These are phyloP conservation scores for Allium fistulosum DNA, from an alignment of 106 monocot genomes.

Conservation along the genomic window DNA sequence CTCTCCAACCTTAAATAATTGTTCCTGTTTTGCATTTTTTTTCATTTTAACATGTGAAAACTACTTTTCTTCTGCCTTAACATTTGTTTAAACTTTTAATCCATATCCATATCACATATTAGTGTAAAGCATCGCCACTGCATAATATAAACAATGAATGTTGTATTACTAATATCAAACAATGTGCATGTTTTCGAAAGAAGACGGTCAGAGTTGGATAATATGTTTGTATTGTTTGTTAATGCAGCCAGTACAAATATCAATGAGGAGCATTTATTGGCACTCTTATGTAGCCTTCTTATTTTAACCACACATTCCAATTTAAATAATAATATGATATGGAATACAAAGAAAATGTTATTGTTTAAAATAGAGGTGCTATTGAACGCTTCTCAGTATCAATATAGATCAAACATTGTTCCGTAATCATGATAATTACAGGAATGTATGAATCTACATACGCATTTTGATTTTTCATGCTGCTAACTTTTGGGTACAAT, in stretches of 20 bases:
- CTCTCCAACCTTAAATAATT: background rate
- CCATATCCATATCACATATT: background rate
- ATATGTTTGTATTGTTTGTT: background rate
- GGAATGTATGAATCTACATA: background rate
- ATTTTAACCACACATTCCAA: background rate
- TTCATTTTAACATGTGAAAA: background rate
- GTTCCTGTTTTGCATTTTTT: background rate
- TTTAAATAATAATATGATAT: background rate
- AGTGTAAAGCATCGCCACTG: background rate
- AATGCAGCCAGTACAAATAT: background rate
- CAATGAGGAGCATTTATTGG: background rate
- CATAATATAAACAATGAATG: background rate
- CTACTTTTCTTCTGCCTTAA: background rate
- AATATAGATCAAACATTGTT: background rate
- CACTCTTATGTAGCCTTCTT: background rate
- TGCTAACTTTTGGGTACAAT: background rate
- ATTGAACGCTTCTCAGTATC: background rate
- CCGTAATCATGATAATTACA: background rate
- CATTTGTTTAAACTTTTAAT: background rate
- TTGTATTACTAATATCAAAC: background rate
- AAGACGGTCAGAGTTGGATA: background rate
- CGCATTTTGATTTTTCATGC: background rate
- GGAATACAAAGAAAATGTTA: background rate
- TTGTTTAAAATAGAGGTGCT: background rate
- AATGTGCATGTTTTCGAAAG: background rate